Evolutionary conservation across 495 filamentous ascomycete genomes (phyloP).

Genomic region (Penicillium dipodomyicola): DNA sequence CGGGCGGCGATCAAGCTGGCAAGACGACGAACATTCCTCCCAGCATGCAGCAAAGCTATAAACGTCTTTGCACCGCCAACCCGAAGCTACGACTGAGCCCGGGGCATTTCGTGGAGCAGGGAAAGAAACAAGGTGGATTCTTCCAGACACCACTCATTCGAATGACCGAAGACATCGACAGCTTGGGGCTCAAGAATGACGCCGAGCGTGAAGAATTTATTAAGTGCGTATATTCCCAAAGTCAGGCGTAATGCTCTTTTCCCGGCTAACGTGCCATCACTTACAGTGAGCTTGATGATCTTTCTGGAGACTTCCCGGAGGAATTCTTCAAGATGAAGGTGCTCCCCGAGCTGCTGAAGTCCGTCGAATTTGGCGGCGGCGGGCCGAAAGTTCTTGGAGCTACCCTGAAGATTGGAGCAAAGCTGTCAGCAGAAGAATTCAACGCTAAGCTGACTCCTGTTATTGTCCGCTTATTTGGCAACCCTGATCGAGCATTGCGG

Average conservation of each 20-base stretch:
- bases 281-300: slow-evolving; percentile 73
- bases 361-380: slow-evolving; percentile 94
- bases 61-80: slow-evolving; percentile 79
- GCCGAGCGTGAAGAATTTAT: slow-evolving; percentile 82
- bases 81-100: slow-evolving; percentile 84
- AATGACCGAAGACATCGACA: slow-evolving; percentile 87
- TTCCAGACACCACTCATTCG: slow-evolving; percentile 92
- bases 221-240: slow-evolving; percentile 46
- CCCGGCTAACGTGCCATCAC: slow-evolving; percentile 8
- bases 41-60: slow-evolving; percentile 85
- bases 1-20: slow-evolving; percentile 68
- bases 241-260: not conserved
- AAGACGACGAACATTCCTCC: slow-evolving; percentile 85
- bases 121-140: slow-evolving; percentile 75
- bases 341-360: slow-evolving; percentile 91
- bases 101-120: slow-evolving; percentile 86
- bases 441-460: slow-evolving; percentile 80
- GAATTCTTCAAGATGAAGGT: slow-evolving; percentile 98
- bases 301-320: slow-evolving; percentile 91
- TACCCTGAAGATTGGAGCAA: slow-evolving; percentile 84
- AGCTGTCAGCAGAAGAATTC: slow-evolving; percentile 86
- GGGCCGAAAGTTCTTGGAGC: slow-evolving; percentile 86
- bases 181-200: slow-evolving; percentile 81
- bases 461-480: slow-evolving; percentile 81
- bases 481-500: slow-evolving; percentile 87